phyloP scores from a whole-genome alignment of 2,329 filamentous ascomycete species.

The Colletotrichum sp. region DNA sequence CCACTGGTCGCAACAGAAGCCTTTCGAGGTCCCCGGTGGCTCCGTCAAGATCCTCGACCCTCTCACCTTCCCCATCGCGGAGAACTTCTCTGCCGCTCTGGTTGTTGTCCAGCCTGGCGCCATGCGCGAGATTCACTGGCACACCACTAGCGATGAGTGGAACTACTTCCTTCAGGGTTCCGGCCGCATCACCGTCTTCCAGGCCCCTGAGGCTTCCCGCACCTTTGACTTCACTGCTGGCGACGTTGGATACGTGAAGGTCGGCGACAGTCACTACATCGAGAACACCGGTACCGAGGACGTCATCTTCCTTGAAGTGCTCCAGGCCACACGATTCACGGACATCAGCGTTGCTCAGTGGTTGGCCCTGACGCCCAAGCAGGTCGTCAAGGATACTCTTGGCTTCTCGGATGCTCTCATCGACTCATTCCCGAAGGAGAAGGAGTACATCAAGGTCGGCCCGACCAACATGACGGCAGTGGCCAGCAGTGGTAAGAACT shows the following conservation, averaged over 20 bases:
- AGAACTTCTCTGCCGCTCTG: conserved; percentile 59
- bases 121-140: conserved; percentile 70
- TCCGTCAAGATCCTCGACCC: conserved; percentile 66
- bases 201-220: conserved; percentile 51
- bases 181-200: conserved; percentile 61
- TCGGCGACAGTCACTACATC: conserved; percentile 61
- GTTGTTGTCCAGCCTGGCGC: conserved; percentile 66
- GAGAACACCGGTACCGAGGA: conserved; percentile 66
- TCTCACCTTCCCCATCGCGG: conserved; percentile 60
- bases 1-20: conserved; percentile 56
- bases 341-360: conserved; percentile 64
- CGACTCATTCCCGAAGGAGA: conserved; percentile 42
- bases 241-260: conserved; percentile 64
- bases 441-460: conserved; percentile 46
- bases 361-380: conserved; percentile 61
- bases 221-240: conserved; percentile 67
- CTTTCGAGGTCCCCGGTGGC: conserved; percentile 58
- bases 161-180: conserved; percentile 62
- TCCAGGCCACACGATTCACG: conserved; percentile 56
- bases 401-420: conserved; percentile 41
- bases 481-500: conserved; percentile 12
- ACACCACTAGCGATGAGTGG: conserved; percentile 66
- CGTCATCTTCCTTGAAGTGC: conserved; percentile 64
- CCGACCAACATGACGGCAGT: conserved; percentile 40
- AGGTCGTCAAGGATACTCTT: conserved; percentile 64